These are phyloP conservation scores for Gossypioides kirkii DNA, from an alignment of 345 rosid species.

Conservation along the genomic window DNA sequence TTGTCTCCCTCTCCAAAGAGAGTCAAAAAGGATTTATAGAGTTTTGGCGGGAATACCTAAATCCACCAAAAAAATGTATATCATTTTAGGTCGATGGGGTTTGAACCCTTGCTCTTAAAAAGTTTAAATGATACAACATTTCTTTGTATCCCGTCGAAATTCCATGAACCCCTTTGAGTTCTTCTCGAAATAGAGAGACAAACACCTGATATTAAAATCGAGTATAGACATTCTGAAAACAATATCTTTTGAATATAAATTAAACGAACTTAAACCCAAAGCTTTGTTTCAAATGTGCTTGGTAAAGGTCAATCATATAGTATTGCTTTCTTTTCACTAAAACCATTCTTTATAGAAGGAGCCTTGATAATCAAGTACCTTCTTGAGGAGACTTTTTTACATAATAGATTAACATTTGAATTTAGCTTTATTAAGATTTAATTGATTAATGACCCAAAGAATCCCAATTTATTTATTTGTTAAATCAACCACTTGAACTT, in stretches of 20 bases:
- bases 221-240: too few species aligned
- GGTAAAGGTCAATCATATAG: conserved; percentile 5
- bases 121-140: too few species aligned
- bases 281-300: conserved; percentile 2
- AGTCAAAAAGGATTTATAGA: too few species aligned
- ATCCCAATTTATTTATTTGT: conserved; percentile 12
- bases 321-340: neutral
- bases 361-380: conserved; percentile 15
- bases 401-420: conserved; percentile 5
- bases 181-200: too few species aligned
- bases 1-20: too few species aligned
- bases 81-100: too few species aligned
- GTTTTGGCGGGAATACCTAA: too few species aligned
- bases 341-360: conserved; percentile 8
- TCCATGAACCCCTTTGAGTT: too few species aligned
- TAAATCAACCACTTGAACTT: conserved; percentile 21
- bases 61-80: too few species aligned
- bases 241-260: too few species aligned
- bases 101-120: too few species aligned
- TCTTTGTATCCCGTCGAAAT: too few species aligned
- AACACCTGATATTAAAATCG: fast-evolving
- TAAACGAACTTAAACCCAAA: neutral
- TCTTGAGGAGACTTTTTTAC: neutral
- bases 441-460: conserved; percentile 16
- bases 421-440: conserved; percentile 15